phyloP scores from a whole-genome alignment of 2,329 filamentous ascomycete species.

The Samsoniella hepiali region DNA sequence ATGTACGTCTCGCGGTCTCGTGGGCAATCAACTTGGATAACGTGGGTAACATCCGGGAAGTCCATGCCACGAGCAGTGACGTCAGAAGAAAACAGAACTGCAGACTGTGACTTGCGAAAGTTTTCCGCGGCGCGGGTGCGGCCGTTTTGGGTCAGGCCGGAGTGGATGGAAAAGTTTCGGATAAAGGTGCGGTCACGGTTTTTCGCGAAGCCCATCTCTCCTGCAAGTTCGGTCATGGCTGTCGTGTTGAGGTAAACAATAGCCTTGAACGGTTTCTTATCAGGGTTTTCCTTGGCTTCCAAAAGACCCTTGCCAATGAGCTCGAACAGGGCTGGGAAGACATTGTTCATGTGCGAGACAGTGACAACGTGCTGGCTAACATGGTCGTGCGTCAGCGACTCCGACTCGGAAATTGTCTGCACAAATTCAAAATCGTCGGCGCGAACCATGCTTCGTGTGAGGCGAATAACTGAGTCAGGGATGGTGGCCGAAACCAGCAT shows the following conservation, averaged over 20 bases:
- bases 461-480: slow-evolving; percentile 72
- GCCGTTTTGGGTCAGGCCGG: slow-evolving; percentile 65
- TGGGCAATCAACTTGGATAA: slow-evolving; percentile 68
- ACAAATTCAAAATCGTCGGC: slow-evolving; percentile 79
- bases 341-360: slow-evolving; percentile 68
- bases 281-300: slow-evolving; percentile 38
- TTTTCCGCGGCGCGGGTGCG: slow-evolving; percentile 67
- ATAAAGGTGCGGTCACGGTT: slow-evolving; percentile 37
- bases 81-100: slow-evolving; percentile 72
- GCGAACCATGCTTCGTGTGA: slow-evolving; percentile 78
- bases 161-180: slow-evolving; percentile 65
- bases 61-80: slow-evolving; percentile 82
- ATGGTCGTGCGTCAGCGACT: slow-evolving; percentile 77
- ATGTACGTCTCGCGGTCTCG: slow-evolving; percentile 68
- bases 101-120: slow-evolving; percentile 65
- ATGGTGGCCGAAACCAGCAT: slow-evolving; percentile 96
- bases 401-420: slow-evolving; percentile 79
- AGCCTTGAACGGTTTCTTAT: slow-evolving; percentile 76
- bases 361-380: slow-evolving; percentile 77
- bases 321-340: slow-evolving; percentile 74
- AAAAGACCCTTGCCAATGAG: slow-evolving; percentile 61
- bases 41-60: slow-evolving; percentile 76
- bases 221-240: slow-evolving; percentile 63
- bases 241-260: slow-evolving; percentile 89
- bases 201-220: slow-evolving; percentile 43